Evolutionary conservation across 139 green algal genomes (phyloP).

Genomic region (Tetratostichococcus sp.): DNA sequence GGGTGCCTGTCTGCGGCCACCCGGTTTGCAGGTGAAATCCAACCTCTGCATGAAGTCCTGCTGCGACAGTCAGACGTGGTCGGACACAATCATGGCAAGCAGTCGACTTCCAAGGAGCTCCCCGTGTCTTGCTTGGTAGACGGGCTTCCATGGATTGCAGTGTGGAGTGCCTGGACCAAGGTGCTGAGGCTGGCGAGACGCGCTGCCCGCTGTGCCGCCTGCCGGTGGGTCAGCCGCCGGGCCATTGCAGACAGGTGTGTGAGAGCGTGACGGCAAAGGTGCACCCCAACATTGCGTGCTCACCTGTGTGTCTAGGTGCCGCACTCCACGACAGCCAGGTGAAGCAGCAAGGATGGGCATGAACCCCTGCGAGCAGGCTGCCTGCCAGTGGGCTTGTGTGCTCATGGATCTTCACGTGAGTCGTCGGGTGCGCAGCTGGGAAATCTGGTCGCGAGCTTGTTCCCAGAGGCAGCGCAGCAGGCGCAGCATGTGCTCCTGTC

Average conservation of each 20-base stretch:
- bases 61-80: too few species aligned
- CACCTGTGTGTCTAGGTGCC: too few species aligned
- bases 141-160: background rate
- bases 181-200: too few species aligned
- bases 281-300: background rate
- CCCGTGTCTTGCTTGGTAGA: too few species aligned
- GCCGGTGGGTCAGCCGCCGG: background rate
- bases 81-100: too few species aligned
- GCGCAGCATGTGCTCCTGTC: background rate
- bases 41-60: too few species aligned
- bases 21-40: background rate
- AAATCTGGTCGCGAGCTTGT: background rate
- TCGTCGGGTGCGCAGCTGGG: background rate
- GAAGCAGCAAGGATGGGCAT: too few species aligned
- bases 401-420: too few species aligned
- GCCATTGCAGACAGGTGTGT: background rate
- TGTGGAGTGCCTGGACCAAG: background rate
- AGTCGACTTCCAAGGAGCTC: too few species aligned
- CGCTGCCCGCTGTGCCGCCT: background rate
- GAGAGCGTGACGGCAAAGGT: background rate
- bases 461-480: background rate
- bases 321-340: too few species aligned
- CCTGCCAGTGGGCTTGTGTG: too few species aligned
- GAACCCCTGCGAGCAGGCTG: too few species aligned
- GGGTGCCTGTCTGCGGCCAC: background rate